Base-by-base conservation (phyloP, 208 protist species). In the Wallacemonas sp. region DNA sequence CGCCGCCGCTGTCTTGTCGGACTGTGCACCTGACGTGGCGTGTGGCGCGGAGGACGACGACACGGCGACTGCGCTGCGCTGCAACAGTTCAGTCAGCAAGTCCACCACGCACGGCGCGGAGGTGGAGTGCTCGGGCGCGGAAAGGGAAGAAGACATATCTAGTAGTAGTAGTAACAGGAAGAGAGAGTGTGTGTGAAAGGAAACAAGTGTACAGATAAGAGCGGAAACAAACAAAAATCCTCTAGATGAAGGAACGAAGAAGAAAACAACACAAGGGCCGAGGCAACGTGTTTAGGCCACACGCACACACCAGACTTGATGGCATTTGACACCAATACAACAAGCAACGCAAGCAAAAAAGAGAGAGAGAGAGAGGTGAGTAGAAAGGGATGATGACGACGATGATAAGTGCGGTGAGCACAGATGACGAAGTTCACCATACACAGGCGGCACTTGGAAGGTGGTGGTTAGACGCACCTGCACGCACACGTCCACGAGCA, bases 181-280 rank as follows among this genome's bases (percentile, higher is more conserved):
- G 42, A 48, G 26, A 63, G 63, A 24, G 12, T 30, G 45, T 59
- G 5, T 39, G n/a, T 36, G 10, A 33, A 8, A 41, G 22, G 9
- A 30, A 58, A 39, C 36, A 63, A 53, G 2, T 32, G 1, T 26
- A 17, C 19, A 15, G 9, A 36, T n/a, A 65, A 37, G 4, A 24
- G 26, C 41, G 59, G 48, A 9, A 61, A 42, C 32, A 48, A 32
- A 63, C 26, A 21, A 59, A 38, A 42, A 71, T 54, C 12, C 9
- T 59, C 21, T 17, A 41, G 5, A 34, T 44, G 33, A 15, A 59
- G 30, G 29, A 17, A 62, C 34, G 13, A 36, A 54, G 17, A 26
- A 57, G 6, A 9, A 30, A n/a, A 2, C 26, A 24, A 59, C 10
- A 53, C 19, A 30, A 19, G n/a, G 46, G 22, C 12, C 29, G 17